A percentile compares a stretch with the other conserved stretches of the same genome.
Conservation (phyloP, 2,329 filamentous ascomycete species). For the Botryosphaeria agaves region DNA sequence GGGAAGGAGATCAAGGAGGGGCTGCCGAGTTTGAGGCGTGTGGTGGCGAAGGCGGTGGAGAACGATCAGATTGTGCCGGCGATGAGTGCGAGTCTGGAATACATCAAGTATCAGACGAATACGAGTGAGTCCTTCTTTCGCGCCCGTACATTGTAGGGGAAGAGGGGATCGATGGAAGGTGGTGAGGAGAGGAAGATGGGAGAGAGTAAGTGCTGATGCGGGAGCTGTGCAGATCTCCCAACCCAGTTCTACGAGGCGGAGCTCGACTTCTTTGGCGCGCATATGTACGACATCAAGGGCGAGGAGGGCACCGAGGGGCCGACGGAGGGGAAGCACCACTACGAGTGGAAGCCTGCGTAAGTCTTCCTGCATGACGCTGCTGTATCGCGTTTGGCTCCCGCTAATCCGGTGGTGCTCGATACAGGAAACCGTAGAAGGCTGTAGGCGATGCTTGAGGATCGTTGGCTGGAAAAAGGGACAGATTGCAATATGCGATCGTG, state of each 20-base stretch:
- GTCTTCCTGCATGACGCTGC: not conserved
- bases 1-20: conserved; percentile 34
- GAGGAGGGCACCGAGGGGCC: conserved; percentile 32
- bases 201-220: not conserved
- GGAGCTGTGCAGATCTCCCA: conserved; percentile 33
- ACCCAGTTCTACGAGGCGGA: conserved; percentile 55
- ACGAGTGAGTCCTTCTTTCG: conserved; percentile 11
- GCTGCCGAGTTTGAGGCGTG: conserved; percentile 34
- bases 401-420: too few species aligned
- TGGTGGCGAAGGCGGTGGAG: conserved; percentile 36
- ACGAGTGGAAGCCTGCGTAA: conserved; percentile 39
- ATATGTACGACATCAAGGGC: conserved; percentile 44
- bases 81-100: conserved; percentile 45
- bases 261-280: conserved; percentile 52
- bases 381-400: too few species aligned
- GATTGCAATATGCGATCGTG: too few species aligned
- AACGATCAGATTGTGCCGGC: conserved; percentile 43
- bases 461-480: too few species aligned
- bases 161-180: too few species aligned
- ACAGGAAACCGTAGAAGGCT: too few species aligned
- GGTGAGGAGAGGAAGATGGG: not conserved
- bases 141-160: too few species aligned
- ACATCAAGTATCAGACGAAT: conserved; percentile 44
- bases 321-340: conserved; percentile 41
- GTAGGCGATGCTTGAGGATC: too few species aligned